phyloP scores from a whole-genome alignment of 331 rosid genomes.

The Pyrus hybrid region DNA sequence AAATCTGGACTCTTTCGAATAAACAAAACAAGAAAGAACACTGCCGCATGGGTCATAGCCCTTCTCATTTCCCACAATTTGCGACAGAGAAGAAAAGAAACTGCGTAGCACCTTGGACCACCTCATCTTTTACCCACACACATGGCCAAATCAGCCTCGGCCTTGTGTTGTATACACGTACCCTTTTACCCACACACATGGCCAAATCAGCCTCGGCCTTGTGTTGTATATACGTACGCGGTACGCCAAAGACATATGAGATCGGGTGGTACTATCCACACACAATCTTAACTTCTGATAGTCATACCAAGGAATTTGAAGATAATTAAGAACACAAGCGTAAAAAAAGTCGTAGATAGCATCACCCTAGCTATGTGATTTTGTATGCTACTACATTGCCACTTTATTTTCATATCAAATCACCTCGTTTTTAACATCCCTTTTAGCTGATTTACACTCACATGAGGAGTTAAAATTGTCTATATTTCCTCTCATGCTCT shows the following conservation, averaged over 20 bases:
- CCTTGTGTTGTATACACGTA: conserved; percentile 39
- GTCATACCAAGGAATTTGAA: no score
- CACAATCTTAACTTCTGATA: no score
- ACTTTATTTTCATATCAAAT: no score
- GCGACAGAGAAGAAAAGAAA: conserved; percentile 1
- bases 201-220: conserved; percentile 34
- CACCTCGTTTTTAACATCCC: no score
- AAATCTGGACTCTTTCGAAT: background rate
- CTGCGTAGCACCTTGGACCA: conserved; percentile 61
- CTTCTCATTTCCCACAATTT: conserved; percentile 9
- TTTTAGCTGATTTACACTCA: no score
- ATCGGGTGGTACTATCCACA: background rate
- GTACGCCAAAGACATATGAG: background rate
- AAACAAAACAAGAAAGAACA: conserved; percentile 5
- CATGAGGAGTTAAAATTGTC: no score
- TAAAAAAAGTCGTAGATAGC: no score
- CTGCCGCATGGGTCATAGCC: conserved; percentile 18
- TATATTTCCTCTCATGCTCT: no score
- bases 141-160: conserved; percentile 39
- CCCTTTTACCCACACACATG: conserved; percentile 36
- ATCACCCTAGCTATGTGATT: no score
- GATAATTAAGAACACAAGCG: background rate
- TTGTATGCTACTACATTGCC: no score
- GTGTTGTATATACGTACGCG: conserved; percentile 40
- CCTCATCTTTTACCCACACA: conserved; percentile 52